Percentiles rank a stretch among this genome's conserved stretches.
These are phyloP conservation scores for Termitomyces sp. DNA, from an alignment of 768 basidiomycete species.

Conservation along the genomic window DNA sequence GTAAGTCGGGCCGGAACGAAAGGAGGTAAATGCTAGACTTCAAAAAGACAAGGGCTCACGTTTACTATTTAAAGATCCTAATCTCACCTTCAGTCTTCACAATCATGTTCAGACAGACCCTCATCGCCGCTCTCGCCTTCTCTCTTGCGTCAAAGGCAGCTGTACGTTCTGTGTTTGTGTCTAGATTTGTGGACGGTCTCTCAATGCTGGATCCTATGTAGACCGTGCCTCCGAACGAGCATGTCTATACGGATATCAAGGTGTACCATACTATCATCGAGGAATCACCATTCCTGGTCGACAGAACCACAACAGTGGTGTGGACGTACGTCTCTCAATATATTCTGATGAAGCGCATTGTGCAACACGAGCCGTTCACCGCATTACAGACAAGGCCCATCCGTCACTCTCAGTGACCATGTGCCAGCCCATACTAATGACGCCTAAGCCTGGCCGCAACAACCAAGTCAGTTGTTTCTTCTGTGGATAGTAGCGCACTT, in stretches of 20 bases:
- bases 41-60: not conserved
- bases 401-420: not conserved
- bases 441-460: not conserved
- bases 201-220: not conserved
- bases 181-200: too few species aligned
- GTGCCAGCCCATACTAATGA: not conserved
- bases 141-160: not conserved
- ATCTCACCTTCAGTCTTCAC: not conserved
- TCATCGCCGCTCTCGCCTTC: not conserved
- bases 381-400: not conserved
- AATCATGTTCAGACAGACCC: not conserved
- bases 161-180: not conserved
- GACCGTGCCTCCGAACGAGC: not conserved
- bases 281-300: not conserved
- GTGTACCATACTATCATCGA: slow-evolving; percentile 3
- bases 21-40: not conserved
- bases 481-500: not conserved
- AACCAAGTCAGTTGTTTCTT: not conserved
- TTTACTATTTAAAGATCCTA: not conserved
- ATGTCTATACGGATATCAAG: not conserved
- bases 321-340: not conserved
- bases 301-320: not conserved
- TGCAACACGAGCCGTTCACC: too few species aligned
- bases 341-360: not conserved
- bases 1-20: not conserved